Percentiles rank a stretch among this genome's conserved stretches.
These are phyloP conservation scores for Dimocarpus longan DNA, from an alignment of 345 rosid genomes.

Conservation along the genomic window DNA sequence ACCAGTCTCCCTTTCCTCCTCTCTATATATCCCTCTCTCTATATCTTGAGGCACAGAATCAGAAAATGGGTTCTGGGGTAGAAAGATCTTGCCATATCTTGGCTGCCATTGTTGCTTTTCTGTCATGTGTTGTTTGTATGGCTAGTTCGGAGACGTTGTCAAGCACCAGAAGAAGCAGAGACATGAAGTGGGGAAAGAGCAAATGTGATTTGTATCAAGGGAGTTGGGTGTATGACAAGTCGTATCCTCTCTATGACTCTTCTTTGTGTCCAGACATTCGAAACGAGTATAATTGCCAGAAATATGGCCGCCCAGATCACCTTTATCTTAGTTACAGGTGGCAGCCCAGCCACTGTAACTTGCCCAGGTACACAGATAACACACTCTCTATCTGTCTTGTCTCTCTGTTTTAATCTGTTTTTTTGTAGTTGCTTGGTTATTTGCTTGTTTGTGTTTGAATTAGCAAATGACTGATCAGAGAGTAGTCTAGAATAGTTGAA, in stretches of 20 bases:
- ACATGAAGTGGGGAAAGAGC: not conserved
- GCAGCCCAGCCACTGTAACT: slow-evolving; percentile 67
- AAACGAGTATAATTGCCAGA: slow-evolving; percentile 77
- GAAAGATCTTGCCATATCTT: not conserved
- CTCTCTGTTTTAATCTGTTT: not conserved
- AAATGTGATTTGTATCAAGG: slow-evolving; percentile 66
- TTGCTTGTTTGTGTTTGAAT: too few relatives aligned
- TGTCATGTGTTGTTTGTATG: slow-evolving; percentile 1
- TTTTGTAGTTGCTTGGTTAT: too few relatives aligned
- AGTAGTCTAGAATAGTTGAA: too few relatives aligned
- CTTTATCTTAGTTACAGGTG: slow-evolving; percentile 72
- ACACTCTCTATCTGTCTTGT: not conserved
- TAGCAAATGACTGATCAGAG: too few relatives aligned
- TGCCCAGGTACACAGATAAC: slow-evolving; percentile 50
- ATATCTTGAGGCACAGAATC: not conserved
- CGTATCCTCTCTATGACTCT: slow-evolving; percentile 74
- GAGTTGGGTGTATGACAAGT: slow-evolving; percentile 65
- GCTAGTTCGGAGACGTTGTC: slow-evolving; percentile 1
- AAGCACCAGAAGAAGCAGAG: slow-evolving; percentile 7
- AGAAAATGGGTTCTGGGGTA: slow-evolving; percentile 21
- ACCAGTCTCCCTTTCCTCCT: not conserved
- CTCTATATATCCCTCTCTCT: not conserved
- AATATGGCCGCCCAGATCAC: slow-evolving; percentile 82
- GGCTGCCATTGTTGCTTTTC: not conserved
- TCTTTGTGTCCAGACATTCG: slow-evolving; percentile 69